Evolutionary conservation across 2,329 filamentous ascomycete genomes (phyloP).

Genomic region (Ascochyta pisi): DNA sequence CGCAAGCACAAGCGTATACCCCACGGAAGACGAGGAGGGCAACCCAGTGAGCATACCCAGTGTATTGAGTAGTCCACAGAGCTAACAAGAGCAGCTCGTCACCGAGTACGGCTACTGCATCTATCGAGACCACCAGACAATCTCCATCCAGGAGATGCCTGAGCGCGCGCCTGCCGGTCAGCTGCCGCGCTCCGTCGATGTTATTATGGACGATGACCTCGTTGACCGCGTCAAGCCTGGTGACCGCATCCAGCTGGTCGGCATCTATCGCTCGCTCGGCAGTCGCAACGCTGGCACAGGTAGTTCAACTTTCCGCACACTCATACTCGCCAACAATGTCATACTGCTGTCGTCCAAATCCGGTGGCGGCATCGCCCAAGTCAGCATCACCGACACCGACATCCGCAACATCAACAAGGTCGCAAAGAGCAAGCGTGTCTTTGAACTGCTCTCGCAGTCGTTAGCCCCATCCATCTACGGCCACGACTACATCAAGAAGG

Average conservation of each 20-base stretch:
- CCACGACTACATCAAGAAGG: conserved; percentile 97
- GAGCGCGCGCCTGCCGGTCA: conserved; percentile 95
- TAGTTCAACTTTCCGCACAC: conserved; percentile 92
- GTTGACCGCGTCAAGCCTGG: conserved; percentile 95
- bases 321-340: conserved; percentile 93
- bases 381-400: conserved; percentile 92
- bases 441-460: conserved; percentile 91
- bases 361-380: conserved; percentile 89
- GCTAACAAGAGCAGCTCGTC: conserved; percentile 61
- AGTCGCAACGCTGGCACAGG: conserved; percentile 91
- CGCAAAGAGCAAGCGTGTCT: conserved; percentile 90
- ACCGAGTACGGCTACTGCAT: conserved; percentile 97
- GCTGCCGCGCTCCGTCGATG: conserved; percentile 92
- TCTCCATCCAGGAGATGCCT: conserved; percentile 99
- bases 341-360: conserved; percentile 95
- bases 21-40: conserved; percentile 89
- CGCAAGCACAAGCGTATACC: conserved; percentile 90
- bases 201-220: conserved; percentile 94
- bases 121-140: conserved; percentile 95
- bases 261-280: conserved; percentile 90
- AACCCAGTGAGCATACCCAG: conserved; percentile 67
- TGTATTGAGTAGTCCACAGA: too few relatives aligned
- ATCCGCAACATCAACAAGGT: conserved; percentile 99
- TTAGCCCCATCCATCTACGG: conserved; percentile 96
- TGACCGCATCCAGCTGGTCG: conserved; percentile 95